Evolutionary conservation across 1,284 basidiomycete species (phyloP).

Genomic region (Austroboletus niveus): DNA sequence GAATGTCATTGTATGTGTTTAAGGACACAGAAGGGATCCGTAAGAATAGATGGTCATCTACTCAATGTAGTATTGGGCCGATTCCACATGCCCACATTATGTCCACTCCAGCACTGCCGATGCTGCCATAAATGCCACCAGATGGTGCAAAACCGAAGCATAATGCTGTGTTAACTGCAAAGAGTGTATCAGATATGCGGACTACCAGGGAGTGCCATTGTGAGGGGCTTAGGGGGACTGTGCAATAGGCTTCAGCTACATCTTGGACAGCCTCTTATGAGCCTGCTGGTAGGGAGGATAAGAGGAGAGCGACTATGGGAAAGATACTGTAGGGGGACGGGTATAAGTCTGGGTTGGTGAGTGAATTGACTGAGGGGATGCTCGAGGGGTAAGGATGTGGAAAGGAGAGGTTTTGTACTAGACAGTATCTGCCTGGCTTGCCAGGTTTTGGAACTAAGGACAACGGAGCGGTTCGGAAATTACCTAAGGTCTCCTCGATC

Average conservation of each 20-base stretch:
- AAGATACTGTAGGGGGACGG: neutral
- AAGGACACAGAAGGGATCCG: conserved; percentile 10
- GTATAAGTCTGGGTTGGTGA: neutral
- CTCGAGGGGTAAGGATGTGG: too few species aligned
- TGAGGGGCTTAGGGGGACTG: conserved; percentile 2
- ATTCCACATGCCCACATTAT: conserved; percentile 31
- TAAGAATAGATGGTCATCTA: conserved; percentile 42
- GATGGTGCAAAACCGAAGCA: conserved; percentile 35
- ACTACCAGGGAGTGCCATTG: conserved; percentile 1
- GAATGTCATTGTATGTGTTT: neutral
- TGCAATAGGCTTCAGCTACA: conserved; percentile 5
- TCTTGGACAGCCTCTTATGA: neutral
- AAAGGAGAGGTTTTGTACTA: too few species aligned
- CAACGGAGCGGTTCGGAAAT: too few species aligned
- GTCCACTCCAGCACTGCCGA: conserved; percentile 31
- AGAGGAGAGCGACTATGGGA: neutral
- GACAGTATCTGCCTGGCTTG: too few species aligned
- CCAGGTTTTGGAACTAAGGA: too few species aligned
- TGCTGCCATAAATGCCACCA: neutral
- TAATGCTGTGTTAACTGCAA: neutral
- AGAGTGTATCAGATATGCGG: neutral
- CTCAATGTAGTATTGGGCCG: conserved; percentile 39
- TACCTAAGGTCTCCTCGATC: too few species aligned
- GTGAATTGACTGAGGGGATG: too few species aligned
- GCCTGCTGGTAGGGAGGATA: conserved; percentile 1